Conservation (phyloP, 1,284 basidiomycete species). For the Baeospora myosura region DNA sequence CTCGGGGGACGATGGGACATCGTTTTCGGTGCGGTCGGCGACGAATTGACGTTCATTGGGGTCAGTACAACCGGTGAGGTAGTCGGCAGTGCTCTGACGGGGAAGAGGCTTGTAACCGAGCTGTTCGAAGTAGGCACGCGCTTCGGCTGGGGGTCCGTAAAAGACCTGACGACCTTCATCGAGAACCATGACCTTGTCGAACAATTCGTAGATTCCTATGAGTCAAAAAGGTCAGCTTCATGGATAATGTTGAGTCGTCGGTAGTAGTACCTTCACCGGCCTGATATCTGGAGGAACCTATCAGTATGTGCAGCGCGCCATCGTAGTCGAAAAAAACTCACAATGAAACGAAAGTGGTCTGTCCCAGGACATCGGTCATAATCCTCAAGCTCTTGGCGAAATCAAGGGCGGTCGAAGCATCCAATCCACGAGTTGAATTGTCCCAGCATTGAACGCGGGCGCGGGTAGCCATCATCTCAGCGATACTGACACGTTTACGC, state of each 20-base stretch:
- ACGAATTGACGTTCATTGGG: conserved; percentile 82
- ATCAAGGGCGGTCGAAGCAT: conserved; percentile 80
- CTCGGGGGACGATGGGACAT: conserved; percentile 71
- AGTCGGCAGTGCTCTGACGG: conserved; percentile 74
- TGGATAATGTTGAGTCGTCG: too few relatives aligned
- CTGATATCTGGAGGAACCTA: conserved; percentile 54
- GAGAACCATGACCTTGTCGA: conserved; percentile 76
- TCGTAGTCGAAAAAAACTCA: conserved; percentile 26
- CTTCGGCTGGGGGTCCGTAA: conserved; percentile 67
- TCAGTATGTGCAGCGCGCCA: not conserved
- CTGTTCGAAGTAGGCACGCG: conserved; percentile 71
- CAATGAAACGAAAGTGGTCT: conserved; percentile 74
- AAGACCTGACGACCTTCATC: conserved; percentile 80
- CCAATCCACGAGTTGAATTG: conserved; percentile 79
- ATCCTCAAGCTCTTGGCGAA: conserved; percentile 68
- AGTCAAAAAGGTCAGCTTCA: too few relatives aligned
- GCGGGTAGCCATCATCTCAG: conserved; percentile 78
- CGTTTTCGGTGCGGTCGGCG: conserved; percentile 51
- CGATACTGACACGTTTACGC: conserved; percentile 80
- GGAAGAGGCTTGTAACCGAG: conserved; percentile 66
- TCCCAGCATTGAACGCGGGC: conserved; percentile 79
- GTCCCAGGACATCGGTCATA: conserved; percentile 70
- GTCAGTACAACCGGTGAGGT: conserved; percentile 75
- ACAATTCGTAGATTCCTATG: conserved; percentile 54
- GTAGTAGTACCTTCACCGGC: conserved; percentile 71